These are phyloP conservation scores for Boletus vermiculosoides DNA, from an alignment of 768 basidiomycete genomes.

Conservation along the genomic window DNA sequence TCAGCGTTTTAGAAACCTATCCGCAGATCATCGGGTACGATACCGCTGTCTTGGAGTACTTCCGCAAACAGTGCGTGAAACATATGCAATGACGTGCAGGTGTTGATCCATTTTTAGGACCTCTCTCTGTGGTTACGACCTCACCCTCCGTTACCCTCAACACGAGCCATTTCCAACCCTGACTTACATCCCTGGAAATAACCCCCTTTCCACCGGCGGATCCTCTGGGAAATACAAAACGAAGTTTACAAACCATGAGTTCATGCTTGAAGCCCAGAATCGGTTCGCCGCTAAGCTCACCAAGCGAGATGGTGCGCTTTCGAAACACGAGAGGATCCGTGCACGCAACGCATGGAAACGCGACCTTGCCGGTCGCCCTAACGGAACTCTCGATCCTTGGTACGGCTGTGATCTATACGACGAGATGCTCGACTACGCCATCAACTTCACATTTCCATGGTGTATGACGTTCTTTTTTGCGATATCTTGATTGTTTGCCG, in stretches of 20 bases:
- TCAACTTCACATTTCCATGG: conserved; percentile 71
- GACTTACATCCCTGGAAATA: conserved; percentile 15
- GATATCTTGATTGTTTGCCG: conserved; percentile 5
- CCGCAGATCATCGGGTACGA: conserved; percentile 78
- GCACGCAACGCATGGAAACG: conserved; percentile 40
- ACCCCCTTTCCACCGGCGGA: neutral
- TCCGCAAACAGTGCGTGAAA: conserved; percentile 58
- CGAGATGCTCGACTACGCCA: conserved; percentile 67
- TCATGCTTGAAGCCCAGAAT: conserved; percentile 22
- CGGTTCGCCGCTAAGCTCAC: conserved; percentile 23
- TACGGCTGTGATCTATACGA: conserved; percentile 65
- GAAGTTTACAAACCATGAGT: conserved; percentile 16
- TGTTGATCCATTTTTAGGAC: conserved; percentile 38
- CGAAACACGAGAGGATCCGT: conserved; percentile 28
- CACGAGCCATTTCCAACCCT: conserved; percentile 45
- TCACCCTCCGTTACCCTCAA: conserved; percentile 72
- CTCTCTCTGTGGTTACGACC: conserved; percentile 60
- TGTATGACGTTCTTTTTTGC: conserved; percentile 30
- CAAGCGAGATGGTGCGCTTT: conserved; percentile 21
- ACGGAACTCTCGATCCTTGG: conserved; percentile 59
- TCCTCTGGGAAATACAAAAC: conserved; percentile 17
- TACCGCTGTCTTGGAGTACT: conserved; percentile 61
- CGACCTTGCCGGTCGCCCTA: conserved; percentile 45
- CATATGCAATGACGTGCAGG: neutral
- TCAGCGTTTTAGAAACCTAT: conserved; percentile 65